Percentiles rank a stretch among this genome's conserved stretches.
These are phyloP conservation scores for Geranium rotundifolium DNA, from an alignment of 345 rosid genomes.

Conservation along the genomic window DNA sequence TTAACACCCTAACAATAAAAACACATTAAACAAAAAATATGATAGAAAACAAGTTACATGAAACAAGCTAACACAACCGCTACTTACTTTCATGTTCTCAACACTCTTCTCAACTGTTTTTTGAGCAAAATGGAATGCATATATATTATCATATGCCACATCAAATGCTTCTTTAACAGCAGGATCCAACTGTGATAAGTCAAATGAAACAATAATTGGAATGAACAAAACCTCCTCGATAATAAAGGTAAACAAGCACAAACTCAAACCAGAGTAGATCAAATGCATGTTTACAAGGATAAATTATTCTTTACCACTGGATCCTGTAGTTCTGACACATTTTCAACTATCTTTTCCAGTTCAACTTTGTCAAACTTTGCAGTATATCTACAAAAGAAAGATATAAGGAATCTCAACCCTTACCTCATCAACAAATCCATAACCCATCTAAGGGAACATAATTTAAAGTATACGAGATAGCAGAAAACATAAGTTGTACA, in stretches of 20 bases:
- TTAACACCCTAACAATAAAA: constrained; percentile 53
- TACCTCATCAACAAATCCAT: not conserved
- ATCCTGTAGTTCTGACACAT: constrained; percentile 49
- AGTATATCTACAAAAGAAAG: constrained; percentile 45
- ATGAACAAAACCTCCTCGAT: not conserved
- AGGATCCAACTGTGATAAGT: constrained; percentile 45
- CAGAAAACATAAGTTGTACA: not conserved
- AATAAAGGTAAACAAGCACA: not conserved
- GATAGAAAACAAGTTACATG: constrained; percentile 1
- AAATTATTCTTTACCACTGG: constrained; percentile 41
- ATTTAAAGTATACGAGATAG: not conserved
- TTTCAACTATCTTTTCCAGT: constrained; percentile 42
- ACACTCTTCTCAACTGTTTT: constrained; percentile 47
- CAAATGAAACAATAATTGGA: not conserved
- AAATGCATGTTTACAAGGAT: too few relatives aligned
- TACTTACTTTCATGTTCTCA: constrained; percentile 77
- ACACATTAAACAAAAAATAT: not conserved
- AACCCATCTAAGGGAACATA: not conserved
- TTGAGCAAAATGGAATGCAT: constrained; percentile 83
- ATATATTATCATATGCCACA: constrained; percentile 78
- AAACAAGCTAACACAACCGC: not conserved
- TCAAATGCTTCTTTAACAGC: constrained; percentile 61
- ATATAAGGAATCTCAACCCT: not conserved
- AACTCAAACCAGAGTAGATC: not conserved
- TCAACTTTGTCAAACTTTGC: constrained; percentile 71